Percentiles rank a stretch among this genome's conserved stretches.
These are phyloP conservation scores for Arachnopeziza araneosa DNA, from an alignment of 2,329 filamentous ascomycete species.

Conservation along the genomic window DNA sequence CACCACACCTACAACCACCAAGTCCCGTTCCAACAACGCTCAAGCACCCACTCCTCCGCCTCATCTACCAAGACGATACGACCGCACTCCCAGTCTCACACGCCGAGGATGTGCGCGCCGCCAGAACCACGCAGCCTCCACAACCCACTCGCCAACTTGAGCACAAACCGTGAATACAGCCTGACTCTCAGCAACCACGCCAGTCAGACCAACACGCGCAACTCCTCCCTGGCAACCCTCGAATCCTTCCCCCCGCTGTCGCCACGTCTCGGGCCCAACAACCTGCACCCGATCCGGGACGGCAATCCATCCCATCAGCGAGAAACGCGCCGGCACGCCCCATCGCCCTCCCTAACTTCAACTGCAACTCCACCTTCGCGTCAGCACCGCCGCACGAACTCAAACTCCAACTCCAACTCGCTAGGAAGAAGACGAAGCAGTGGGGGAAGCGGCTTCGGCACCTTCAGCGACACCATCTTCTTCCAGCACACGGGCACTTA, in stretches of 20 bases:
- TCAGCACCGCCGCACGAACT: background rate
- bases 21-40: no score
- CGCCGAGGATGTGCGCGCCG: background rate
- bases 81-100: background rate
- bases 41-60: no score
- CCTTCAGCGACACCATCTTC: background rate
- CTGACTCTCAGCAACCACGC: background rate
- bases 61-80: no score
- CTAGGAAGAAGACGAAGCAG: background rate
- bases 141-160: background rate
- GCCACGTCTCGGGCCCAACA: background rate
- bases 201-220: no score
- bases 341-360: no score
- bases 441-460: background rate
- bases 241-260: background rate
- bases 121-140: background rate
- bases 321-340: background rate
- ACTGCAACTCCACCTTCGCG: no score
- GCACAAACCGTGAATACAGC: background rate
- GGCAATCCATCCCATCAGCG: background rate
- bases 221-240: background rate
- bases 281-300: background rate
- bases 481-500: background rate
- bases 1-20: no score
- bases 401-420: background rate